Percentiles rank a stretch among this genome's conserved stretches.
Evolutionary conservation across 805 yeast species (phyloP).

Genomic region (Saccharomycopsis fodiens): DNA sequence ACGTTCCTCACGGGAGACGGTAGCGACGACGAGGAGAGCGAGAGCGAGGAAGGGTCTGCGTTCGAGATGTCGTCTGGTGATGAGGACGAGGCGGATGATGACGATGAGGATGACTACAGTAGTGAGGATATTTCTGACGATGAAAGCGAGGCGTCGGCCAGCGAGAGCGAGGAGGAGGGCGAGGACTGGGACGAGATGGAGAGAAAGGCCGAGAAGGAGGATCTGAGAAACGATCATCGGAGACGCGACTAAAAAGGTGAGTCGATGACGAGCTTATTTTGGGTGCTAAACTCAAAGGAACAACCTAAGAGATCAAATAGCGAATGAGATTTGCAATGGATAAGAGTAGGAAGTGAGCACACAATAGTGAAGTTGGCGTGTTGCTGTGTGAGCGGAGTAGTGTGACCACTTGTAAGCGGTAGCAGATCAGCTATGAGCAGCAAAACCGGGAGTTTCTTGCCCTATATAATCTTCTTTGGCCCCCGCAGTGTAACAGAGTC

Average conservation of each 20-base stretch:
- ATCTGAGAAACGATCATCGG: conserved; percentile 23
- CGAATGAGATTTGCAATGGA: too few species aligned
- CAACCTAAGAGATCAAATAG: too few species aligned
- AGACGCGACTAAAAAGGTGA: conserved; percentile 27
- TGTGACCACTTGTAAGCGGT: too few species aligned
- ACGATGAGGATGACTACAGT: conserved; percentile 49
- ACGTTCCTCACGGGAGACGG: conserved; percentile 83
- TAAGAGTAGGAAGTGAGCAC: too few species aligned
- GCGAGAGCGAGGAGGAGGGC: conserved; percentile 26
- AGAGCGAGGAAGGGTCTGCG: conserved; percentile 60
- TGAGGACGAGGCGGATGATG: conserved; percentile 55
- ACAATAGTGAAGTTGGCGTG: too few species aligned
- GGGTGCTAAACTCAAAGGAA: too few species aligned
- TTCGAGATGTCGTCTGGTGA: conserved; percentile 58
- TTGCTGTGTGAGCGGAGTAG: too few species aligned
- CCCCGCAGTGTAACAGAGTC: too few species aligned
- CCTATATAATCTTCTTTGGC: too few species aligned
- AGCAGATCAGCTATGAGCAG: too few species aligned
- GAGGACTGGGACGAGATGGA: conserved; percentile 57
- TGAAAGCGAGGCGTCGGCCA: conserved; percentile 26
- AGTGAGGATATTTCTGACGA: conserved; percentile 34
- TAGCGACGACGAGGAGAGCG: conserved; percentile 64
- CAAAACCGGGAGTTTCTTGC: too few species aligned
- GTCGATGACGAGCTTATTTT: neutral
- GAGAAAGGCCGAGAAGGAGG: conserved; percentile 45